Conservation (phyloP, 192 early-diverging fungal genomes). For the Podila clonocystis region DNA sequence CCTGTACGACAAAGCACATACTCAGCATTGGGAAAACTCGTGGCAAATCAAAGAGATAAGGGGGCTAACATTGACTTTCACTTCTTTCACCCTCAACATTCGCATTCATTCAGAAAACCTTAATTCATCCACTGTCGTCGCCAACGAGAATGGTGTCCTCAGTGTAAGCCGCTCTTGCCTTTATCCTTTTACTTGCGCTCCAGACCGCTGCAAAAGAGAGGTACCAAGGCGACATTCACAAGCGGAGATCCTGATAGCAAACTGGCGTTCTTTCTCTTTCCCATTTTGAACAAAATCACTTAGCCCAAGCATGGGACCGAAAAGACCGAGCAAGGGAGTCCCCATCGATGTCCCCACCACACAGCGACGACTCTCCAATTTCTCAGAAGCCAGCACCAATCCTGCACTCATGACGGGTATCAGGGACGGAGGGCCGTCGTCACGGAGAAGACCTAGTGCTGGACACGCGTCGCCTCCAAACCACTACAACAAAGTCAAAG, state of each 20-base stretch:
- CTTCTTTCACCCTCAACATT: too few species aligned
- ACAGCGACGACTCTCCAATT: slow-evolving; percentile 8
- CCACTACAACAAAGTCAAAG: not conserved
- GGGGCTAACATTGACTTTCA: too few species aligned
- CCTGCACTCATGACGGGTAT: slow-evolving; percentile 21
- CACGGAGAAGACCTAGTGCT: slow-evolving; percentile 9
- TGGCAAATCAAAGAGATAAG: too few species aligned
- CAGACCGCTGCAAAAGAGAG: too few species aligned
- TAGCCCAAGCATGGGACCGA: not conserved
- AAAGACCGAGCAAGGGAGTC: slow-evolving; percentile 15
- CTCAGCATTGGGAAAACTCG: not conserved
- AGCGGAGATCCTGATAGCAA: too few species aligned
- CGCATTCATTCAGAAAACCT: too few species aligned
- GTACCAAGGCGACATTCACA: too few species aligned
- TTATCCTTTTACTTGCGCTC: too few species aligned
- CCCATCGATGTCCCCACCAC: slow-evolving; percentile 35
- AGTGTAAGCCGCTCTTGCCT: too few species aligned
- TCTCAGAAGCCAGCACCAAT: not conserved
- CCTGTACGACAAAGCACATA: not conserved
- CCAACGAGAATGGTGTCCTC: too few species aligned
- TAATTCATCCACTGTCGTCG: too few species aligned
- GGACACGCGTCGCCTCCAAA: not conserved
- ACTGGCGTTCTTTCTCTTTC: not conserved
- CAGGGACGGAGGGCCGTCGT: slow-evolving; percentile 9
- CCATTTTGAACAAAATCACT: not conserved